phyloP scores from a whole-genome alignment of 768 basidiomycete species.

The Rickenella mellea region DNA sequence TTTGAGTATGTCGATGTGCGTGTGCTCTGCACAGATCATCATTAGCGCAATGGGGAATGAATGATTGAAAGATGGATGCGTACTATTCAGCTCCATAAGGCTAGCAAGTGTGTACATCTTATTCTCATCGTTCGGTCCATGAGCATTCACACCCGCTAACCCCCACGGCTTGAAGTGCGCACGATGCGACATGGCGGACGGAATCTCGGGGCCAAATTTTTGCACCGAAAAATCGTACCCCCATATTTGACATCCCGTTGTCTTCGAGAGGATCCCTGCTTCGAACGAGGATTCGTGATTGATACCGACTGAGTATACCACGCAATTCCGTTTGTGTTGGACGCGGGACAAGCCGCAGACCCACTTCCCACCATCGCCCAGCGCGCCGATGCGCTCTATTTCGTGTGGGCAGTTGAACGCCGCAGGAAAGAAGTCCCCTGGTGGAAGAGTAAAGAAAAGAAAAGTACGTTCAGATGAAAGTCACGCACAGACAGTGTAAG shows the following conservation, averaged over 20 bases:
- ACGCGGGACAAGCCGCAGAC: conserved; percentile 53
- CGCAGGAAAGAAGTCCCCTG: conserved; percentile 46
- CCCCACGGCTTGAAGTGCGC: conserved; percentile 34
- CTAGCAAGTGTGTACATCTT: conserved; percentile 36
- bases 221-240: conserved; percentile 44
- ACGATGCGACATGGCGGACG: conserved; percentile 22
- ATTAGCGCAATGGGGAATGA: too few species aligned
- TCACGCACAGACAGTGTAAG: conserved; percentile 14
- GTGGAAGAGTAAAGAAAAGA: too few species aligned
- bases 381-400: conserved; percentile 35
- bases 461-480: too few species aligned
- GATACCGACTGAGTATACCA: conserved; percentile 55
- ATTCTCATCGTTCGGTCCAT: conserved; percentile 20
- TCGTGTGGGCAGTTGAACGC: conserved; percentile 45
- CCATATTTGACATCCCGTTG: conserved; percentile 44
- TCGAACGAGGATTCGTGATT: conserved; percentile 60
- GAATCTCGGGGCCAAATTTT: conserved; percentile 29
- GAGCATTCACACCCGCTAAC: conserved; percentile 27
- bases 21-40: too few species aligned
- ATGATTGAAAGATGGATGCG: too few species aligned
- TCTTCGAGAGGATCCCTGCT: conserved; percentile 39
- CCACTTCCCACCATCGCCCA: conserved; percentile 68
- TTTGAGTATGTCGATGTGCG: conserved; percentile 31
- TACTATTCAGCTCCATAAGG: conserved; percentile 32
- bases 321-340: conserved; percentile 41